Base-by-base conservation (phyloP, 176 grass and related monocot species). In the Oryza glaberrima region DNA sequence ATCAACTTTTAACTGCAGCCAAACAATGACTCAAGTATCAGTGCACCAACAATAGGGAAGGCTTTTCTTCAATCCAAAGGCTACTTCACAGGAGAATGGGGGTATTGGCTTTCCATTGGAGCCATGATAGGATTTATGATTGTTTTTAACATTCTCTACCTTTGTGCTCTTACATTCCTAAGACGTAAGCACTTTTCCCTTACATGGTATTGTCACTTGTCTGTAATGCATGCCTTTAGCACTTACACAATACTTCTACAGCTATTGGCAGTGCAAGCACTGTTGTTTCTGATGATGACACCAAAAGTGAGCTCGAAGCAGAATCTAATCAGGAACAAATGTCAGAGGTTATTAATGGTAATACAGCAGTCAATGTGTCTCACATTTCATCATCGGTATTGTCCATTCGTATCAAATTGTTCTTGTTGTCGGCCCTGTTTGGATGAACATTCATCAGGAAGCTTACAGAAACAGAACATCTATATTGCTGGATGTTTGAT, bases 21-120 rank as follows among this genome's bases (percentile, higher is more conserved):
- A 46, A 94, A 85, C 72, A 56, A 58, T 71, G 89, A 89, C 66
- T 22, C n/a, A 30, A 91, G 5, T 32, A 91, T 94, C 60, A n/a
- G 69, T 81, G 89, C 80, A 78, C 14, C 48, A 56, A 94, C 89
- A 17, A 23, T 94, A 78, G 92, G 92, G 35, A 81, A 64, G 48
- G 92, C 92, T 77, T 71, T 76, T 84, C 80, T 94, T 58, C 87
- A 89, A 94, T 94, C 92, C 46, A 94, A 43, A 89, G 83, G 77
- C 11, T 61, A 82, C 40, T 94, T 94, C 79, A 63, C 41, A 22
- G 52, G 83, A 36, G 84, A 72, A 51, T 84, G 88, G 61, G 90
- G 86, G 83, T 94, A 85, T 81, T 94, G 92, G 92, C 12, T 94
- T 86, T 75, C 86, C 63, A 63, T 94, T 51, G 92, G 67, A 34